Base-by-base conservation (phyloP, 768 basidiomycete genomes). In the Podaxis rugospora region DNA sequence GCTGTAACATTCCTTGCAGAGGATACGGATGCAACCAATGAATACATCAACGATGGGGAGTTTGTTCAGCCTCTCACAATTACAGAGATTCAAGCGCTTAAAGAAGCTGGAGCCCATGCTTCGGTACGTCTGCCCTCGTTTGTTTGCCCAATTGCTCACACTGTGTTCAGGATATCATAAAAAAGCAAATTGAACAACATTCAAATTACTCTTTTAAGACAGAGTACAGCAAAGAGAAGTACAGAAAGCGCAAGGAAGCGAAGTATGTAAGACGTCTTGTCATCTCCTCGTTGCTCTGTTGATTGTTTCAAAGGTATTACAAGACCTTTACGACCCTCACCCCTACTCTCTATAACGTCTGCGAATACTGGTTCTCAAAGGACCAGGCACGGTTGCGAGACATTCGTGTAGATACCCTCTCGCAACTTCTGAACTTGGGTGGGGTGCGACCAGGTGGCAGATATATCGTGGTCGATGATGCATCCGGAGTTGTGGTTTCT, bases 161-260 rank as follows among this genome's bases (percentile, higher is more conserved):
- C 36, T 27, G 47, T 39, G n/a, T 16, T 4, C 76, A 97, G 89
- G 95, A 98, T 68, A 98, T 99, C 55, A 96, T 98, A 70, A 88
- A 91, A 69, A 88, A 81, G 71, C 96, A 98, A 73, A 96, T 98
- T 51, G 93, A 93, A 66, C 85, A 88, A 67, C 96, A 98, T 68
- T 88, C 91, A 32, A 91, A 92, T 67, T 99, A 91, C 71, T 86
- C 87, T 10, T 78, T 98, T 52, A 98, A 98, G 75, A 98, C 95
- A 1, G 97, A 96, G 73, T 98, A 95, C 73, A 95, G 92, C 74
- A 98, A 99, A 74, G 95, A 98, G 69, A 99, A 99, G 71, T 99
- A 98, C 75, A 90, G 85, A 72, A 96, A 95, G 72, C 82, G 93
- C 40, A 99, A 99, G 73, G 93, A 95, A 75, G 94, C 92, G 59